phyloP scores from a whole-genome alignment of 2,329 filamentous ascomycete species.

The Rhexocercosporidium sp. region DNA sequence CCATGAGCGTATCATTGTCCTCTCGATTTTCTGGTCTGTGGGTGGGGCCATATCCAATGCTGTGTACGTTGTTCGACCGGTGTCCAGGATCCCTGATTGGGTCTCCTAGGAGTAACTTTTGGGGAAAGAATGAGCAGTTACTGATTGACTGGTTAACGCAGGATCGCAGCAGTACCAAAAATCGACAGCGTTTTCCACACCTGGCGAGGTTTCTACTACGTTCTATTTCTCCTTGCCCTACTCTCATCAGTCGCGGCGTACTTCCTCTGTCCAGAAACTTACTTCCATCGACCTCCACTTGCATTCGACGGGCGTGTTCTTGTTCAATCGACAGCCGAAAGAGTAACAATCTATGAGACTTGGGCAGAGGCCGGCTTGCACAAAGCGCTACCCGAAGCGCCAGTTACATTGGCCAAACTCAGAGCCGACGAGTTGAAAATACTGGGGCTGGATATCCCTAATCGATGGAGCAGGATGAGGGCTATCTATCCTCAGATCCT shows the following conservation, averaged over 20 bases:
- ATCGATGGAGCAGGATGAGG: background rate
- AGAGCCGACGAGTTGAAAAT: background rate
- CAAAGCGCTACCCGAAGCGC: background rate
- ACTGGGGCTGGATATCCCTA: background rate
- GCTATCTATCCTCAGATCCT: conserved; percentile 2
- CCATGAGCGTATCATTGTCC: conserved; percentile 43
- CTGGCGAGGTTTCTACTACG: conserved; percentile 45
- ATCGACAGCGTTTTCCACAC: conserved; percentile 36
- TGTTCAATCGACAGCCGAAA: background rate
- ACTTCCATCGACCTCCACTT: conserved; percentile 48
- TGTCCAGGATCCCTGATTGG: too few relatives aligned
- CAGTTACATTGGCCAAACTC: background rate
- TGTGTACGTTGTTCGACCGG: background rate
- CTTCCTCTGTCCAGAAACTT: conserved; percentile 46
- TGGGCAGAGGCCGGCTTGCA: background rate
- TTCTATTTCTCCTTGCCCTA: conserved; percentile 38
- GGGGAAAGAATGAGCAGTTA: too few relatives aligned
- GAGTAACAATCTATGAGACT: background rate
- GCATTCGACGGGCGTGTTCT: conserved; percentile 48
- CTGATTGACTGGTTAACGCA: too few relatives aligned
- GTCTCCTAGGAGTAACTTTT: too few relatives aligned
- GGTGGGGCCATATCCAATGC: conserved; percentile 37
- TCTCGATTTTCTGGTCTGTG: conserved; percentile 45
- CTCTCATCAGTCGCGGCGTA: conserved; percentile 40
- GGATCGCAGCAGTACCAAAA: conserved; percentile 38